Percentiles rank a stretch among this genome's conserved stretches.
Evolutionary conservation across 371 early-diverging fungal genomes (phyloP).

Genomic region (Zychaea mexicana): DNA sequence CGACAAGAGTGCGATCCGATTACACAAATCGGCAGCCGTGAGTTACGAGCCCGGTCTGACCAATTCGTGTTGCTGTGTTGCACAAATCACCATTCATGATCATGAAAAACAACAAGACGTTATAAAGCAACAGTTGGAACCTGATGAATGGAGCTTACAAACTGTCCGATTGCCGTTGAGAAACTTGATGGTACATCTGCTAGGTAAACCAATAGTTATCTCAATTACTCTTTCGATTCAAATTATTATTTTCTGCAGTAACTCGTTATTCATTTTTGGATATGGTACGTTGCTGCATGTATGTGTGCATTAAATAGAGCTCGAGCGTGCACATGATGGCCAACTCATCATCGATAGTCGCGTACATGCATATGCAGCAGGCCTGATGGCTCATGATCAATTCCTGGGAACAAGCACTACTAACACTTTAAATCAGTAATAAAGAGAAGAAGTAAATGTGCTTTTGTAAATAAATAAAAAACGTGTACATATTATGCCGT

Average conservation of each 20-base stretch:
- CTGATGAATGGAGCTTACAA: constrained; percentile 63
- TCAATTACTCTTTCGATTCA: background rate
- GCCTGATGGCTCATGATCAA: constrained; percentile 6
- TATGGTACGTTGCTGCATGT: background rate
- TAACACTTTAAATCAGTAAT: background rate
- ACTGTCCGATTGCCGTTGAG: constrained; percentile 44
- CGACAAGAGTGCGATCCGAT: constrained; percentile 11
- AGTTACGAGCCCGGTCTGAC: constrained; percentile 67
- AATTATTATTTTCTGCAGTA: background rate
- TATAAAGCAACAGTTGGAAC: constrained; percentile 33
- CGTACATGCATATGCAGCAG: constrained; percentile 22
- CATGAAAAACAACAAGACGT: constrained; percentile 9
- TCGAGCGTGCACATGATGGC: constrained; percentile 1
- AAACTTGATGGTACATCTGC: constrained; percentile 27
- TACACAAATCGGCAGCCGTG: constrained; percentile 27
- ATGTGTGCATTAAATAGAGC: background rate
- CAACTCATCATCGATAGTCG: constrained; percentile 20
- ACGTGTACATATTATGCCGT: too few relatives aligned
- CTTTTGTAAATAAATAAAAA: too few relatives aligned
- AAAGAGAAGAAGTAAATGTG: too few relatives aligned
- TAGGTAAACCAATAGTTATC: constrained; percentile 25
- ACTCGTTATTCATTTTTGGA: background rate
- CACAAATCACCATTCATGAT: constrained; percentile 31
- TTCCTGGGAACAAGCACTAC: background rate
- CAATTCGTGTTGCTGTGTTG: constrained; percentile 54